Conservation (phyloP, 345 rosid species). For the Salix purpurea region DNA sequence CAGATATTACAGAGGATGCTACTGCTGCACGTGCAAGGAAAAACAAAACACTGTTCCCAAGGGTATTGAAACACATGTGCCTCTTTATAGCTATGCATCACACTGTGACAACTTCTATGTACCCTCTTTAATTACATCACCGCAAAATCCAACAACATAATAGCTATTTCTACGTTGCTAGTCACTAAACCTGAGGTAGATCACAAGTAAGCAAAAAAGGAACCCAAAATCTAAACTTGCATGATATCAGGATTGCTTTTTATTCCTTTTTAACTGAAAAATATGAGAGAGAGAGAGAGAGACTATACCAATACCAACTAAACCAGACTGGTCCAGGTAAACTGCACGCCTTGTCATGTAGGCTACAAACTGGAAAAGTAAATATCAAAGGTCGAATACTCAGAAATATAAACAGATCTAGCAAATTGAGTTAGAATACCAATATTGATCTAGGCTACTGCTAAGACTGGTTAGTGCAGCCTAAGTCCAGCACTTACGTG, state of each 20-base stretch:
- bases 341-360: background rate
- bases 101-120: background rate
- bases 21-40: background rate
- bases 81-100: background rate
- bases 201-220: background rate
- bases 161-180: background rate
- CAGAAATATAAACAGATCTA: background rate
- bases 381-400: background rate
- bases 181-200: background rate
- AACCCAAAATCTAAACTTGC: background rate
- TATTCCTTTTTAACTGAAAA: background rate
- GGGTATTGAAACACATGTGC: background rate
- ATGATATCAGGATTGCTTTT: background rate
- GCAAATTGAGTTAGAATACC: background rate
- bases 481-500: slow-evolving; percentile 43
- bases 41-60: background rate
- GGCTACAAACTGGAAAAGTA: slow-evolving; percentile 4
- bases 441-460: background rate
- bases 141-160: background rate
- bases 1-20: background rate
- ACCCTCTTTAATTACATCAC: background rate
- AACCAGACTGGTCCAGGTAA: background rate
- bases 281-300: background rate
- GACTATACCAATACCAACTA: background rate
- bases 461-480: background rate